Evolutionary conservation across 768 basidiomycete species (phyloP), one percentile per base, ranked within the genome.

Genomic region (Xerocomellus amylosporus): DNA sequence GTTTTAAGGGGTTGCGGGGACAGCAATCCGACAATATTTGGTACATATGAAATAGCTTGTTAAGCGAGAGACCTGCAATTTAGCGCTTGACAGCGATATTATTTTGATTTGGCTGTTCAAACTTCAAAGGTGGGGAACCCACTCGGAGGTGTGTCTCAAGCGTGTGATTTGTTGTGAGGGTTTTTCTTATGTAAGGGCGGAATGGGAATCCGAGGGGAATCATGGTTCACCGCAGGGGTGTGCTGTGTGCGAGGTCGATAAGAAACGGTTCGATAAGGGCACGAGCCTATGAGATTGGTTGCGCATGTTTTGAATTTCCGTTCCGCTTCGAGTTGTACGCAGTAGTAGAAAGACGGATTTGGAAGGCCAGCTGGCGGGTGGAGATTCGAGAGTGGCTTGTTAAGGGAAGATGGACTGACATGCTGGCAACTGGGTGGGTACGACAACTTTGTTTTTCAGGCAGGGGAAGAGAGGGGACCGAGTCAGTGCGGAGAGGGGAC

Each of bases 401-500:
- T 50, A 49, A 30, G 24, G 47, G 9, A n/a, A 14, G 22, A 15
- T 48, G 31, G 53, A 44, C 10, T 9, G 30, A 8, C 53, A 10
- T 46, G 53, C 53, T 41, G 19, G 31, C 41, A 10, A 12, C 5
- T 48, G 28, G 44, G 42, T 22, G 24, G 15, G 17, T n/a, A 4
- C 2, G 38, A 31, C 12, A 36, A 36, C 30, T 10, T 31, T 31
- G 30, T 31, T 31, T 31, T 31, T 31, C 5, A 10, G 33, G 28
- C 30, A 26, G 47, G 40, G 8, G 5, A 9, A 20, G 28, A 59
- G 58, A 59, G 57, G 36, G 8, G 12, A 30, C 51, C 58, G 34
- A 49, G 41, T 57, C 56, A 19, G 50, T 45, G 8, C 19, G 36
- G 20, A 60, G 33, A 53, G 59, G 56, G 38, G 63, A 31, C 42